Conservation (phyloP, 1,284 basidiomycete species). For the Tilletia setariae region DNA sequence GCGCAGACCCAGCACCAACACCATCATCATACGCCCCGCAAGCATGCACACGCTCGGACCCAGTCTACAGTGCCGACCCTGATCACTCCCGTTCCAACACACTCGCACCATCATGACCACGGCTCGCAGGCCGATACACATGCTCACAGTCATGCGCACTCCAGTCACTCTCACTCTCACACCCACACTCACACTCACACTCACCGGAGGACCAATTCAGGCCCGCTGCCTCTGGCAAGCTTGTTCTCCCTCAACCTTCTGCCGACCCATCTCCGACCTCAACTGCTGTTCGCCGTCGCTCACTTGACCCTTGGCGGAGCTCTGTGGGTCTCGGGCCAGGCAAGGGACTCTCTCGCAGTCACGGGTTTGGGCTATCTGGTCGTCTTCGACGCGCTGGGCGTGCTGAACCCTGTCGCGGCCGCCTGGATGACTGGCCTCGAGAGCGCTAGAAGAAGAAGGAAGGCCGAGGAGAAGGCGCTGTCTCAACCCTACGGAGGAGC, state of each 20-base stretch:
- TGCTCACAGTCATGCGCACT: conserved; percentile 5
- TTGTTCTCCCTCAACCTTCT: conserved; percentile 13
- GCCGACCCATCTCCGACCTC: conserved; percentile 49
- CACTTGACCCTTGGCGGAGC: conserved; percentile 60
- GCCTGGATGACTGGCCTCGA: conserved; percentile 10
- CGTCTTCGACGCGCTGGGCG: conserved; percentile 74
- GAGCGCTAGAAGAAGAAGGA: conserved; percentile 11
- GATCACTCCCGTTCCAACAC: background rate
- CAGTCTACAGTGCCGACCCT: background rate
- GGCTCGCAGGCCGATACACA: conserved; percentile 6
- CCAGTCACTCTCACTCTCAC: conserved; percentile 23
- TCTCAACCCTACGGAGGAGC: background rate
- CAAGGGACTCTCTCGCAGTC: conserved; percentile 76
- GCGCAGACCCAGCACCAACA: background rate
- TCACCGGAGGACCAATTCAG: background rate
- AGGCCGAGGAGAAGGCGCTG: conserved; percentile 1
- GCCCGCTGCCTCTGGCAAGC: background rate
- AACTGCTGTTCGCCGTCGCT: conserved; percentile 55
- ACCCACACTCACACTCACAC: conserved; percentile 18
- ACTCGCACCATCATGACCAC: background rate
- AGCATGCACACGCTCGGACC: conserved; percentile 2
- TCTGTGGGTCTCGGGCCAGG: conserved; percentile 88
- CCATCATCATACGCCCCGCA: background rate
- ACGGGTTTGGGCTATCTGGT: conserved; percentile 93
- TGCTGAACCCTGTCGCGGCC: conserved; percentile 27